Base-by-base conservation (phyloP, 495 filamentous ascomycete genomes). In the Annulohypoxylon moriforme region DNA sequence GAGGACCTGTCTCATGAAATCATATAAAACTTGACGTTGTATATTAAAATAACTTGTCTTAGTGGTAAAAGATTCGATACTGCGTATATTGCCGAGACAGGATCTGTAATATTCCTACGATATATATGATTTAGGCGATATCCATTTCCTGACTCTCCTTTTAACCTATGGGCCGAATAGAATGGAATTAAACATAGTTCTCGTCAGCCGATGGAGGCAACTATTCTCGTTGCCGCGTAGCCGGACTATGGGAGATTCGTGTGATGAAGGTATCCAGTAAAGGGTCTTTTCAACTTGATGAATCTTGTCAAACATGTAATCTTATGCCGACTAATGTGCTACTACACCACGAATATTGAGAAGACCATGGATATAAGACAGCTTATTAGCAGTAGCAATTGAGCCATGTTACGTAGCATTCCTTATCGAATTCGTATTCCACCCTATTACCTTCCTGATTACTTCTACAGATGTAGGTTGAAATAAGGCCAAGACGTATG, bases 21-120 rank as follows among this genome's bases (percentile, higher is more conserved):
- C 11, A 24, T 5, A 34, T 11, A 24, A 16, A 33, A n/a, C 27
- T 24, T 47, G 18, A 47, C 27, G 18, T 11, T 9, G 7, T 20
- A 22, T 61, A 61, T 49, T 65, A 3, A 71, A 33, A 62, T 71
- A 34, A 47, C 20, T 46, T 65, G 70, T 73, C 70, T 69, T 49
- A 18, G 13, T 20, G 14, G 33, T 27, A 50, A 20, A 60, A 16
- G 40, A 14, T 1, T 13, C 36, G 24, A 31, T 33, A 29, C 1
- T 29, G 18, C 20, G 22, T 25, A 60, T 29, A 46, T 16, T 25
- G 18, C 60, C 65, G 60, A 68, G 69, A 72, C 69, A 1, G 25
- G 7, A 9, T 42, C 22, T 16, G 20, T 33, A 44, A 46, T 29
- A 49, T 20, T 40, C 60, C 42, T 33, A 42, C 40, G 10, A 29